Evolutionary conservation across 1,284 basidiomycete species (phyloP).

Genomic region (Ustilago hordei): DNA sequence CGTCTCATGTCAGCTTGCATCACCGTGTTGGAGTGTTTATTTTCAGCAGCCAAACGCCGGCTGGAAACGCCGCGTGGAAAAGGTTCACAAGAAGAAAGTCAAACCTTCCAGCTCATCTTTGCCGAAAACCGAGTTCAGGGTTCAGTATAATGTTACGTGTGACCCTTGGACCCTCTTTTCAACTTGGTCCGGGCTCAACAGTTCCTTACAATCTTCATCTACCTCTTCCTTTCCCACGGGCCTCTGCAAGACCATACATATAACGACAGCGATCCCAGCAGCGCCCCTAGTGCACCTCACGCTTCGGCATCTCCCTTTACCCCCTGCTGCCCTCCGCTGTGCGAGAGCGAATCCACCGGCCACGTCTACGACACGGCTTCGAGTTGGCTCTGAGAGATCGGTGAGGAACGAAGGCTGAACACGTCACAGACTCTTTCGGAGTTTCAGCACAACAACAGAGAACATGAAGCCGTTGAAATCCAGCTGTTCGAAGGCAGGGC

Average conservation of each 20-base stretch:
- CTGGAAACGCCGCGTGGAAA: slow-evolving; percentile 1
- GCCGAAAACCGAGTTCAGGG: slow-evolving; percentile 21
- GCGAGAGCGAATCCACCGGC: background rate
- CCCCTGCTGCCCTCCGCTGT: background rate
- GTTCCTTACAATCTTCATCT: background rate
- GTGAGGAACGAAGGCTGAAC: background rate
- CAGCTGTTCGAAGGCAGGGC: background rate
- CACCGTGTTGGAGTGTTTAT: too few relatives aligned
- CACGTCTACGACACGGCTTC: background rate
- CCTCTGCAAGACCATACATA: background rate
- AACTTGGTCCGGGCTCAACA: background rate
- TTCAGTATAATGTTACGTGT: background rate
- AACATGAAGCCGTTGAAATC: slow-evolving; percentile 47
- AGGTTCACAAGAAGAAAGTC: slow-evolving; percentile 15
- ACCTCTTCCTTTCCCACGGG: background rate
- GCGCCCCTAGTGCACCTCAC: background rate
- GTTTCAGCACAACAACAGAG: background rate
- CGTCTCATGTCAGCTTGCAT: too few relatives aligned
- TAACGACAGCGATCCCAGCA: background rate
- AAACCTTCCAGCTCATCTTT: slow-evolving; percentile 37
- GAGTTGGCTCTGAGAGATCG: background rate
- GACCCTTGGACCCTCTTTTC: slow-evolving; percentile 16
- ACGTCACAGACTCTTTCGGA: background rate
- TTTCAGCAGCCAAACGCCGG: background rate
- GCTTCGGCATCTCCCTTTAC: background rate